phyloP scores from a whole-genome alignment of 2,329 filamentous ascomycete species.

The Corynespora cassiicola region DNA sequence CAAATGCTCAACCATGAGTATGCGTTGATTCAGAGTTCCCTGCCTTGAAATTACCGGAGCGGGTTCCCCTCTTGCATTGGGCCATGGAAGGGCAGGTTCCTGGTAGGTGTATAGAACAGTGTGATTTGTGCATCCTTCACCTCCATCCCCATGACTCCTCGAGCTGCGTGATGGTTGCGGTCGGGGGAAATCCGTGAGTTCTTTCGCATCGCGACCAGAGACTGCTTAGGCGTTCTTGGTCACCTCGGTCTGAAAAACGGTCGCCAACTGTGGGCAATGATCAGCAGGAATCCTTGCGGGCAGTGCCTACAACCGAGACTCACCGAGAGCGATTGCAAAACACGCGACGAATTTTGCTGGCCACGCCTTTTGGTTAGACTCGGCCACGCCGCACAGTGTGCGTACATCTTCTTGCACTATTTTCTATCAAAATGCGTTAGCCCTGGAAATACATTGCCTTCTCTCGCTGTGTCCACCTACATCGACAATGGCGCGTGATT shows the following conservation, averaged over 20 bases:
- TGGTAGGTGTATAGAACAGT: too few relatives aligned
- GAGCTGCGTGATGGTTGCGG: constrained; percentile 36
- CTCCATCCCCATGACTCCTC: constrained; percentile 47
- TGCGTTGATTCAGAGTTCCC: too few relatives aligned
- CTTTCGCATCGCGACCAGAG: constrained; percentile 39
- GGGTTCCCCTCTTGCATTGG: too few relatives aligned
- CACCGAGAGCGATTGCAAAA: constrained; percentile 43
- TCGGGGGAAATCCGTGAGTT: constrained; percentile 42
- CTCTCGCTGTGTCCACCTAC: constrained; percentile 11
- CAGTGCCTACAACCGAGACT: constrained; percentile 4
- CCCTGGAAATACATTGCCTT: not conserved
- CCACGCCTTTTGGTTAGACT: constrained; percentile 41
- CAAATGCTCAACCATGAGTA: too few relatives aligned
- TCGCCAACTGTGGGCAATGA: constrained; percentile 33
- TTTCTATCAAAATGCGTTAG: constrained; percentile 11
- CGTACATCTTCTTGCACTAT: constrained; percentile 43
- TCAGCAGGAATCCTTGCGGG: not conserved
- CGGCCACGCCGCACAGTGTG: constrained; percentile 41
- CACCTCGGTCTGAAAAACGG: constrained; percentile 36
- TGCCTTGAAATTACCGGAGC: too few relatives aligned
- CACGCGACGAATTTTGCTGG: constrained; percentile 45
- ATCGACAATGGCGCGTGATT: constrained; percentile 38
- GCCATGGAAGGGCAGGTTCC: too few relatives aligned
- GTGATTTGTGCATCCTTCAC: too few relatives aligned
- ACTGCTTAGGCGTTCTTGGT: constrained; percentile 38